Conservation (phyloP, 164 flowering plant species). For the Berberis vulgaris region DNA sequence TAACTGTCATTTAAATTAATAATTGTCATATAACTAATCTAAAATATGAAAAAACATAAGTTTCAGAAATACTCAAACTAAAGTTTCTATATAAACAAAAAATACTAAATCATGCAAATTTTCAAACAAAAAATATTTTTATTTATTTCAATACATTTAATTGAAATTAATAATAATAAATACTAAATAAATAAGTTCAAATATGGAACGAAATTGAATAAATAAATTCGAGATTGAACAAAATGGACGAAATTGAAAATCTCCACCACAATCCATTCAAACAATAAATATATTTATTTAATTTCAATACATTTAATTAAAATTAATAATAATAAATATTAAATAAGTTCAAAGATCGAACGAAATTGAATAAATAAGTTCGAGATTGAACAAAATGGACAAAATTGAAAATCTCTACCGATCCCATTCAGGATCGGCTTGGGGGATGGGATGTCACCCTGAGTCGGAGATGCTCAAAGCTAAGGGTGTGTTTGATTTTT, state of each 20-base stretch:
- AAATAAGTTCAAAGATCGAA: too few relatives aligned
- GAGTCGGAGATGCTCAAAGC: background rate
- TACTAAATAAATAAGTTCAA: too few relatives aligned
- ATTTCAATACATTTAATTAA: background rate
- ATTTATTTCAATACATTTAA: too few relatives aligned
- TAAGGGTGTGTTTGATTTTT: background rate
- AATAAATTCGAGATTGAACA: too few relatives aligned
- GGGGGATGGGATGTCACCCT: background rate
- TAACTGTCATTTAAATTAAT: background rate
- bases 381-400: background rate
- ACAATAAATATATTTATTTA: background rate
- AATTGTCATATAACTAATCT: too few relatives aligned
- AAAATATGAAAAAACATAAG: background rate
- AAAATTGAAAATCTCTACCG: background rate
- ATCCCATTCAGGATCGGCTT: background rate
- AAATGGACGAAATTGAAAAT: too few relatives aligned
- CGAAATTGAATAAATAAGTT: background rate
- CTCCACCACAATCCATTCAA: background rate
- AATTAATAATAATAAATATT: too few relatives aligned
- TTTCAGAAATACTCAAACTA: background rate
- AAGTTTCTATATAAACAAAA: too few relatives aligned
- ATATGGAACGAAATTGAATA: background rate
- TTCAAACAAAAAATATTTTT: too few relatives aligned
- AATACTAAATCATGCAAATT: too few relatives aligned
- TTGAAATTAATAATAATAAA: too few relatives aligned